Percentiles rank a stretch among this genome's conserved stretches.
phyloP scores from a whole-genome alignment of 2,329 filamentous ascomycete genomes.

The Fusarium nanum region DNA sequence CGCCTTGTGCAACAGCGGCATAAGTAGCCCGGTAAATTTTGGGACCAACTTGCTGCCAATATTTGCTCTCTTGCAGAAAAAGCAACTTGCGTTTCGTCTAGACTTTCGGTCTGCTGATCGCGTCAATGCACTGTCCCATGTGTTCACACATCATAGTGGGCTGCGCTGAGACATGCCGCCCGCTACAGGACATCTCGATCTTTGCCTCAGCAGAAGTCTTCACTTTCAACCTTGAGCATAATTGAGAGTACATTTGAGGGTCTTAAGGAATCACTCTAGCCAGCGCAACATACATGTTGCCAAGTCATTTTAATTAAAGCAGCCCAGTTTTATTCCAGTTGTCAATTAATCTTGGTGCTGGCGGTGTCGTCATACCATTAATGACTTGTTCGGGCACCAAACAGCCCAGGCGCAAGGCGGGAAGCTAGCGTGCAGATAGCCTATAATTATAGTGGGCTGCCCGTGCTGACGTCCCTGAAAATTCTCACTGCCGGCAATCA shows the following conservation, averaged over 20 bases:
- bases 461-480: not conserved
- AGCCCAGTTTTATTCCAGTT: not conserved
- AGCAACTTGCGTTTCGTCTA: not conserved
- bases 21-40: not conserved
- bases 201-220: not conserved
- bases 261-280: not conserved
- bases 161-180: no score
- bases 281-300: not conserved
- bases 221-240: not conserved
- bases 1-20: not conserved
- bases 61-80: not conserved
- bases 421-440: not conserved
- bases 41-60: not conserved
- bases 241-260: not conserved
- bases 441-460: conserved; percentile 1
- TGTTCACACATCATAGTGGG: no score
- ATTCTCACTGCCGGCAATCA: not conserved
- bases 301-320: not conserved
- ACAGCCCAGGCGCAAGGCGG: not conserved
- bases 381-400: not conserved
- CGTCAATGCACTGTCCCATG: not conserved
- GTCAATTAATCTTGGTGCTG: not conserved
- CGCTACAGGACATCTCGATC: not conserved
- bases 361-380: not conserved
- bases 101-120: not conserved